A percentile compares a stretch with the other conserved stretches of the same genome.
These are phyloP conservation scores for Dactylellina cionopaga DNA, from an alignment of 2,329 filamentous ascomycete genomes.

Conservation along the genomic window DNA sequence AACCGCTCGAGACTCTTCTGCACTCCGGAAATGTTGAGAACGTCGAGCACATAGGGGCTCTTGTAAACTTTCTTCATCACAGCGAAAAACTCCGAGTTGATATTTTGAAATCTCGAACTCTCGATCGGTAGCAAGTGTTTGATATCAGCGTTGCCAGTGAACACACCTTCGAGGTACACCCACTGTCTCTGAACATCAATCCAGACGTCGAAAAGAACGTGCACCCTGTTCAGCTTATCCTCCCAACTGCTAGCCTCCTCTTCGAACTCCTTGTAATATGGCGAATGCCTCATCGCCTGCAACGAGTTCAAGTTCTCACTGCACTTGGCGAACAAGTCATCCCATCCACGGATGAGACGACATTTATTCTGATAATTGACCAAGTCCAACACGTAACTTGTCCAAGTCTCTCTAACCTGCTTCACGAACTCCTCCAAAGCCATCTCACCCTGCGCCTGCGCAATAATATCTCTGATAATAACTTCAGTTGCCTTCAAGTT, in stretches of 20 bases:
- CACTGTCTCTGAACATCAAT: slow-evolving; percentile 99
- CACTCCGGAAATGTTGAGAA: slow-evolving; percentile 92
- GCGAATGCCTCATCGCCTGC: slow-evolving; percentile 98
- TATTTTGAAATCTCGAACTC: slow-evolving; percentile 96
- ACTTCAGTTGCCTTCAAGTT: slow-evolving; percentile 87
- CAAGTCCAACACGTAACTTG: slow-evolving; percentile 90
- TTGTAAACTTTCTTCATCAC: slow-evolving; percentile 99
- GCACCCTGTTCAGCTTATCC: slow-evolving; percentile 95
- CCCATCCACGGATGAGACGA: slow-evolving; percentile 95
- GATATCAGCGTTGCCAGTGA: slow-evolving; percentile 98
- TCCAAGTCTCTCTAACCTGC: slow-evolving; percentile 92
- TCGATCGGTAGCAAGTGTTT: slow-evolving; percentile 97
- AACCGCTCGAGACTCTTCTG: slow-evolving; percentile 95
- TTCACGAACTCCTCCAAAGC: slow-evolving; percentile 96
- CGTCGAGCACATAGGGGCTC: slow-evolving; percentile 92
- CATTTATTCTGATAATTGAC: slow-evolving; percentile 99
- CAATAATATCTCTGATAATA: slow-evolving; percentile 90
- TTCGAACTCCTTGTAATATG: slow-evolving; percentile 99
- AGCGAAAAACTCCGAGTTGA: slow-evolving; percentile 98
- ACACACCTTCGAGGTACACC: slow-evolving; percentile 99
- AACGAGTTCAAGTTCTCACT: slow-evolving; percentile 97
- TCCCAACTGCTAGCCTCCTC: slow-evolving; percentile 97
- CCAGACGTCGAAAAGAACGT: slow-evolving; percentile 98
- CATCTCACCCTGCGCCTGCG: slow-evolving; percentile 97
- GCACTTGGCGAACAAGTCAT: slow-evolving; percentile 97